Base-by-base conservation (phyloP, 306 rosid species). In the Prunus mongolica region DNA sequence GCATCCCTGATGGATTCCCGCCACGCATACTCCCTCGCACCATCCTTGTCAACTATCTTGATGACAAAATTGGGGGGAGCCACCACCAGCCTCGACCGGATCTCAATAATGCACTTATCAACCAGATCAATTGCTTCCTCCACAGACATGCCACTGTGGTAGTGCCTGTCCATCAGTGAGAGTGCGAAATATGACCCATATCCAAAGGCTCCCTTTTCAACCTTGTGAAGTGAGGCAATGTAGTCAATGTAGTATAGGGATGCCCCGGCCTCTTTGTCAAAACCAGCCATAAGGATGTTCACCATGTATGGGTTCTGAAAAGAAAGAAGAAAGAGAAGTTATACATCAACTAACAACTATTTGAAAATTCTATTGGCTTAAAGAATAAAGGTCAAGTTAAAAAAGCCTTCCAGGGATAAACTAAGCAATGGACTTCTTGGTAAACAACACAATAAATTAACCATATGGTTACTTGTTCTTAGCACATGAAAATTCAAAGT, bases 51-150 rank as follows among this genome's bases (percentile, higher is more conserved):
- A 28, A 95, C 97, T 60, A 94, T 90, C 86, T 94, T 91, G 82
- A 94, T 94, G 51, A 94, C 93, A n/a, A 94, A 94, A 81, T 94
- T 94, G 8, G 97, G 98, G 2, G 98, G 98, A 16, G 97, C 98
- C 60, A 87, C 96, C 72, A 93, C 94, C 74, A 93, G 84, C 77
- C 93, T 83, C 4, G 91, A 89, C 58, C 92, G 83, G 55, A 94
- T 94, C 75, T 95, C 99, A 32, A 76, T 1, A 12, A 95, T 95
- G 88, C 92, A 87, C 79, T 90, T 92, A 65, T 92, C 99, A 32
- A 95, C 90, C 56, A 95, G 76, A 73, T 87, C 92, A 51, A 92
- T 73, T 8, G 97, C 97, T 77, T 92, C 97, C 74, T 95, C 90
- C 57, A 90, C 79, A 0, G 96, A 80, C 99, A 95, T 95, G 77